Conservation (phyloP, 2,329 filamentous ascomycete species). For the Aspergillus ruber region DNA sequence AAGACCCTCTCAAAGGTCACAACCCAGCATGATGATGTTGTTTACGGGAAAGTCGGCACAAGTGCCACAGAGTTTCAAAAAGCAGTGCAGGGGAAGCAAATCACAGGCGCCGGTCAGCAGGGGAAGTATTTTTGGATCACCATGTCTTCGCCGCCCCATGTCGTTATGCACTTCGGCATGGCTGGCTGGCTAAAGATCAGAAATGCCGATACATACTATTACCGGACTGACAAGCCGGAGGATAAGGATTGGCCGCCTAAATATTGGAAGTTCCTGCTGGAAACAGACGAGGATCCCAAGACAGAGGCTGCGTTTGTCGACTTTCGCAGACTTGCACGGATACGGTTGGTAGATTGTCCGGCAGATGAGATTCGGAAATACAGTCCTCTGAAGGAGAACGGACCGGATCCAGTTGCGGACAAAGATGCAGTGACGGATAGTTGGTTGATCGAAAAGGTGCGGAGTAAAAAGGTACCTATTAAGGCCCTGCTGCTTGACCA, state of each 20-base stretch:
- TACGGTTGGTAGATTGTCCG: slow-evolving; percentile 75
- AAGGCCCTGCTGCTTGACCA: slow-evolving; percentile 88
- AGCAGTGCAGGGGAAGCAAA: slow-evolving; percentile 67
- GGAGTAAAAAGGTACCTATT: slow-evolving; percentile 72
- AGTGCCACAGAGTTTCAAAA: slow-evolving; percentile 67
- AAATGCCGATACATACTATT: slow-evolving; percentile 70
- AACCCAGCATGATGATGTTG: slow-evolving; percentile 70
- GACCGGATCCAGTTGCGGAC: slow-evolving; percentile 85
- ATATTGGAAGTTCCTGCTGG: slow-evolving; percentile 79
- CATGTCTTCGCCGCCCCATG: slow-evolving; percentile 70
- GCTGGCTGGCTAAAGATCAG: slow-evolving; percentile 82
- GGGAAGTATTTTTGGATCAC: slow-evolving; percentile 97
- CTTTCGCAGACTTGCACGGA: slow-evolving; percentile 67
- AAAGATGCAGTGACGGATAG: slow-evolving; percentile 67
- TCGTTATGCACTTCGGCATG: slow-evolving; percentile 80
- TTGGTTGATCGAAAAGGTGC: slow-evolving; percentile 67
- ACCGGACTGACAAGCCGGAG: slow-evolving; percentile 57
- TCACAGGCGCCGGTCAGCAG: slow-evolving; percentile 67
- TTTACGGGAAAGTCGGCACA: slow-evolving; percentile 88
- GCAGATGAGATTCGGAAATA: slow-evolving; percentile 68
- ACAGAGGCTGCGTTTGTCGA: slow-evolving; percentile 76
- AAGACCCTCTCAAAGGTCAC: slow-evolving; percentile 66
- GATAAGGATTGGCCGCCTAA: slow-evolving; percentile 76
- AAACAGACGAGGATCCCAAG: slow-evolving; percentile 56
- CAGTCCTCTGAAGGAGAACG: slow-evolving; percentile 81